phyloP scores from a whole-genome alignment of 208 protist genomes.

The Plasmodiophora brassicae region DNA sequence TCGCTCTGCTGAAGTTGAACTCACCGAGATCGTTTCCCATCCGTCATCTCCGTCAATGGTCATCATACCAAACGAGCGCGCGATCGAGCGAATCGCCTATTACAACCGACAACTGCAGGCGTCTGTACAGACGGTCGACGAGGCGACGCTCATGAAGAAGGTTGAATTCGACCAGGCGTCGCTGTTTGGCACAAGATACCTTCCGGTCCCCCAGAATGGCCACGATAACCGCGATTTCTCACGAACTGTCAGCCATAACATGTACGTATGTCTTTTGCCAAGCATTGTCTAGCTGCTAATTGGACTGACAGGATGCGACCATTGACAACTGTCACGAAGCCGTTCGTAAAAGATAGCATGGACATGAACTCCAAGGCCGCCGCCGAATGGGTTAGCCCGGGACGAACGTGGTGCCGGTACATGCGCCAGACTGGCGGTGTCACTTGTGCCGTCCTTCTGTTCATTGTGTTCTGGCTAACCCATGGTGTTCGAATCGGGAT shows the following conservation, averaged over 20 bases:
- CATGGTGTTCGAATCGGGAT: background rate
- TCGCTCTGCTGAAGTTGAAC: background rate
- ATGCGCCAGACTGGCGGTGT: background rate
- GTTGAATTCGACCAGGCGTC: background rate
- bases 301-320: background rate
- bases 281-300: background rate
- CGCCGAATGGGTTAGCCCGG: background rate
- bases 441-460: background rate
- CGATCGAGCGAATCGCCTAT: background rate
- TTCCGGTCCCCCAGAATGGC: background rate
- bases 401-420: background rate
- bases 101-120: background rate
- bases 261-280: background rate
- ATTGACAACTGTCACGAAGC: constrained; percentile 8
- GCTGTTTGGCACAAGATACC: background rate
- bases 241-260: constrained; percentile 7
- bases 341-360: background rate
- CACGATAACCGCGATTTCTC: constrained; percentile 25
- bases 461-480: background rate
- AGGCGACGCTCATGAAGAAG: background rate
- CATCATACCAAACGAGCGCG: too few species aligned
- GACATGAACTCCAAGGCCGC: background rate
- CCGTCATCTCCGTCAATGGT: too few species aligned
- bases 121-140: background rate
- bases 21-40: background rate